Conservation (phyloP, 306 rosid species). For the Erythrophleum fordii region DNA sequence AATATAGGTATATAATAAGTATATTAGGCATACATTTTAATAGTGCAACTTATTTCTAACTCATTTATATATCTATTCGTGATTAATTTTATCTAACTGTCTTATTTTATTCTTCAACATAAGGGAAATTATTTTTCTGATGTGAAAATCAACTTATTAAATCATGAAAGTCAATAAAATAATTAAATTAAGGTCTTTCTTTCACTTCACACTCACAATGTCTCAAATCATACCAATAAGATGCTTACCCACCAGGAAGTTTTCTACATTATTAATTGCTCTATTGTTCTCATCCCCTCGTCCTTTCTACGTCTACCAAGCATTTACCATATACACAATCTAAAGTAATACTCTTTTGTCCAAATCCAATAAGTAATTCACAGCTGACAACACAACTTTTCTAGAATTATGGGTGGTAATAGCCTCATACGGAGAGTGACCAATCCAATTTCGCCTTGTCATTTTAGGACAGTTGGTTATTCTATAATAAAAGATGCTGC, state of each 20-base stretch:
- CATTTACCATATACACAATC: neutral
- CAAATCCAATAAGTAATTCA: neutral
- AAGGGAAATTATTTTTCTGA: neutral
- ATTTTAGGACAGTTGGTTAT: too few relatives aligned
- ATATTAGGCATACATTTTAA: too few relatives aligned
- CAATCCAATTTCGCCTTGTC: too few relatives aligned
- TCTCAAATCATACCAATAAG: conserved; percentile 17
- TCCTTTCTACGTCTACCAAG: neutral
- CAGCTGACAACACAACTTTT: too few relatives aligned
- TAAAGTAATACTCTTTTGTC: conserved; percentile 12
- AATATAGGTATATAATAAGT: too few relatives aligned
- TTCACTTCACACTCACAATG: conserved; percentile 1
- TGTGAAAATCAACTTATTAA: neutral
- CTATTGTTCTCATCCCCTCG: neutral
- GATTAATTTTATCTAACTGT: neutral
- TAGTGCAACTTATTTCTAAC: too few relatives aligned
- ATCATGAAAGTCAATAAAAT: neutral
- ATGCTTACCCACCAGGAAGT: conserved; percentile 16
- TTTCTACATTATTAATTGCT: neutral
- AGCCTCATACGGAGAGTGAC: too few relatives aligned
- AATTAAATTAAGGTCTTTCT: neutral
- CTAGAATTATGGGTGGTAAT: too few relatives aligned
- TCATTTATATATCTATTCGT: too few relatives aligned
- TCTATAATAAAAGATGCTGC: too few relatives aligned
- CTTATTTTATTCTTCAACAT: neutral